Evolutionary conservation across 345 rosid species (phyloP).

Genomic region (Hibiscus tridactylites): DNA sequence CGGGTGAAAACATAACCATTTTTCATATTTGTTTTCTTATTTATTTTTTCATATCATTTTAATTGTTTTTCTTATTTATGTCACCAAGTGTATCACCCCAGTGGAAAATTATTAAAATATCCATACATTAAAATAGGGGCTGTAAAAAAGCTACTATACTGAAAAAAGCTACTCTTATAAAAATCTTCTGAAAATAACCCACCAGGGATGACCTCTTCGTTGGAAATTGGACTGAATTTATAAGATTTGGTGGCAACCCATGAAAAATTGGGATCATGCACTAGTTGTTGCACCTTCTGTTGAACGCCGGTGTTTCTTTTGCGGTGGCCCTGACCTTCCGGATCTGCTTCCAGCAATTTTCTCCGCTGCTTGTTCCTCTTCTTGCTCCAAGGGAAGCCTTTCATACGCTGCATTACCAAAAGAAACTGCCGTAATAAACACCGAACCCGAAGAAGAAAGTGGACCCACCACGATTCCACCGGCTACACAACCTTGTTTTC

Average conservation of each 20-base stretch:
- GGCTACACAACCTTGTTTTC: no score
- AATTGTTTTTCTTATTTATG: no score
- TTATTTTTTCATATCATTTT: no score
- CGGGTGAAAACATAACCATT: no score
- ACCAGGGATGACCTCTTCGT: constrained; percentile 40
- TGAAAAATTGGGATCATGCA: constrained; percentile 65
- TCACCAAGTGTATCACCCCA: no score
- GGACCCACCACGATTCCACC: no score
- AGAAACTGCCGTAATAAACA: constrained; percentile 88
- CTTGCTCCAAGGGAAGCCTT: constrained; percentile 29
- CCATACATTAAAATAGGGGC: no score
- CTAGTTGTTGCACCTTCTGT: background rate
- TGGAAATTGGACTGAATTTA: constrained; percentile 64
- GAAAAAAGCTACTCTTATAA: no score
- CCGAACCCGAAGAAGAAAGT: constrained; percentile 22
- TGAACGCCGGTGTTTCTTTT: background rate
- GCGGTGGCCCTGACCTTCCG: constrained; percentile 20
- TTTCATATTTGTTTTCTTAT: no score
- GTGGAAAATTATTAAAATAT: no score
- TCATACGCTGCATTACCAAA: constrained; percentile 67
- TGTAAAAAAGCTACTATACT: constrained; percentile 5
- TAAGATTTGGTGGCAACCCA: constrained; percentile 65
- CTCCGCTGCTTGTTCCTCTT: background rate
- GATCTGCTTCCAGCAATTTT: background rate
- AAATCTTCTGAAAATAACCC: background rate